Base-by-base conservation (phyloP, 176 grass and related monocot species). In the Urochloa ruziziensis region DNA sequence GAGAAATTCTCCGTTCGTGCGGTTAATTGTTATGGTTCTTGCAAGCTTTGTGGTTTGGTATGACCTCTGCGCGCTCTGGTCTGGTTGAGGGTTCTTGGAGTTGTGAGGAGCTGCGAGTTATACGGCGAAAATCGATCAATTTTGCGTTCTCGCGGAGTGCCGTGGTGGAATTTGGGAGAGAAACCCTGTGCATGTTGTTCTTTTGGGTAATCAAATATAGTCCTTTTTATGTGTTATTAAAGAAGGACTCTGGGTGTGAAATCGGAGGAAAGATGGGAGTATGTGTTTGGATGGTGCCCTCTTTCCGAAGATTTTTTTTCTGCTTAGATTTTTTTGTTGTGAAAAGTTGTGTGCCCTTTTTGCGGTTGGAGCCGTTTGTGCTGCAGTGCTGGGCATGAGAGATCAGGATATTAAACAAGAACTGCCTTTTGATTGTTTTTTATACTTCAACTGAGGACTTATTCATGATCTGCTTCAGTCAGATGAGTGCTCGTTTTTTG, bases 341-440 rank as follows among this genome's bases (percentile, higher is more conserved):
- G 43, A 53, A 82, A 90, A 73, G 83, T 23, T 35, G 19, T 64
- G 24, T 10, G 24, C 66, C 88, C 62, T 84, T 84, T 82, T 79
- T 73, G 58, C 59, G 10, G 79, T 73, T 83, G 48, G 48, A 61
- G 73, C 58, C 78, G 71, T 77, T 85, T 69, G 23, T 33, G 61
- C 46, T 68, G 67, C 82, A 62, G 23, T 33, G 61, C 46, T 68
- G 67, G 46, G 10, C 24, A 63, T 5, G 64, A 59, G 56, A 78
- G 63, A 60, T 80, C 74, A 57, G 44, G 74, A 43, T 49, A 66
- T 79, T 86, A 28, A 82, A 83, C 32, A 19, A 21, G 15, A 19
- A 58, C 16, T 18, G 11, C 60, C 24, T 30, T 65, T 57, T 57
- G 33, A 34, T 15, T 44, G 62, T 34, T 75, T 81, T 42, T 12